Base-by-base conservation (phyloP, 179 eudicot species). In the Actinidia arguta region DNA sequence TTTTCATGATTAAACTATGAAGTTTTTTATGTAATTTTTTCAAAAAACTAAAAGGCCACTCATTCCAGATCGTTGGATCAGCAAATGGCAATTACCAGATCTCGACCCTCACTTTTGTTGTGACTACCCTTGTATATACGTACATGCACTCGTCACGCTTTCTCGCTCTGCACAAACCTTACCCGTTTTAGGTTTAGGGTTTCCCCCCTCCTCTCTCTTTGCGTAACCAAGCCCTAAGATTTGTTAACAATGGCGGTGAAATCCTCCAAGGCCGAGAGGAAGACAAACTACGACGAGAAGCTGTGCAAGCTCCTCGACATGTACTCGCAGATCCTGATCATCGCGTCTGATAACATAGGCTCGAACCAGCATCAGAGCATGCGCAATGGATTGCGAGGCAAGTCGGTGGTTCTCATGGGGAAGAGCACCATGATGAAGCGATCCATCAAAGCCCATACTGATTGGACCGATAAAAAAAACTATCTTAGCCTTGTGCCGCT, bases 361-460 rank as follows among this genome's bases (percentile, higher is more conserved):
- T 92, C 94, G 1, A 92, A 88, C 56, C 97, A 93, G 86, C 81
- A 92, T 0, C 97, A 93, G 86, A 79, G 75, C 36, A 93, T 93
- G 7, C 70, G 97, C n/a, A 63, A 82, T 66, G 97, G 97, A 13
- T 48, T 93, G 3, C 78, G 97, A 3, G 95, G 93, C 6, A 90
- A 93, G 13, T 92, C 95, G 0, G 78, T 92, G 46, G 94, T 93
- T n/a, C 67, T 93, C 62, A 93, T 92, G 97, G 97, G 97, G 8
- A 93, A 93, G 88, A 93, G 92, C 75, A 93, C 96, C 20, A 93
- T 93, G 96, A 93, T 93, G 97, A 93, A 93, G 90, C 84, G 97
- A 25, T 87, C 93, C 1, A 88, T 92, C 27, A 71, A 88, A 52
- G 80, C 90, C 8, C 93, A 93, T 82, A 86, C 95, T 79, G 92